A percentile compares a stretch with the other conserved stretches of the same genome.
Evolutionary conservation across 495 filamentous ascomycete species (phyloP).

Genomic region (Xylaria intraflava): DNA sequence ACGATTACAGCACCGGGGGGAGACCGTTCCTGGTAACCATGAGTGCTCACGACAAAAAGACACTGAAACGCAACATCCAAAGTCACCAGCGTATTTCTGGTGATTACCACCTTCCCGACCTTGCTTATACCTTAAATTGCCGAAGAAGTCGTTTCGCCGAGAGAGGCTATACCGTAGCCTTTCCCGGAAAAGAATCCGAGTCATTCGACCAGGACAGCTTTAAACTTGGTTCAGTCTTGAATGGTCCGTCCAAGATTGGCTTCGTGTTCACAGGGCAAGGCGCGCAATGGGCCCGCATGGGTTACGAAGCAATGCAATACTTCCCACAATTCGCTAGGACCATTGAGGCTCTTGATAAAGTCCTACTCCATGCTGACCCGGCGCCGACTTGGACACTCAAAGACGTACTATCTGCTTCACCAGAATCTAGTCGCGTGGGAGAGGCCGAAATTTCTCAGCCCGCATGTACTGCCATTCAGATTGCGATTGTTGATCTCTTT

Average conservation of each 20-base stretch:
- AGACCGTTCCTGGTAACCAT: background rate
- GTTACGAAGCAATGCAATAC: background rate
- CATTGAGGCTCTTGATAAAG: constrained; percentile 3
- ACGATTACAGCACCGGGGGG: background rate
- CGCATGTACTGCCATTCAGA: constrained; percentile 20
- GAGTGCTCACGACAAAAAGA: background rate
- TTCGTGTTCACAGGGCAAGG: background rate
- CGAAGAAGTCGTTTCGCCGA: background rate
- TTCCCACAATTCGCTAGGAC: background rate
- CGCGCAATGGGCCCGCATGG: background rate
- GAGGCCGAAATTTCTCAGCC: constrained; percentile 21
- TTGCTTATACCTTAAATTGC: background rate
- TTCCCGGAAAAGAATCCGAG: background rate
- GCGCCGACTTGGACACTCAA: constrained; percentile 6
- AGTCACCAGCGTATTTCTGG: background rate
- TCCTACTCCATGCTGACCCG: background rate
- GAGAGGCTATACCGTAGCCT: background rate
- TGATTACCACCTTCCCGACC: background rate
- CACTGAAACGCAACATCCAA: background rate
- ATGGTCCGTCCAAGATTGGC: background rate
- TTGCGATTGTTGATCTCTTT: constrained; percentile 3
- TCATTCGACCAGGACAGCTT: background rate
- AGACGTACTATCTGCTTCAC: constrained; percentile 16
- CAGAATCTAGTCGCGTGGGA: constrained; percentile 19
- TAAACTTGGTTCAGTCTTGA: background rate